These are phyloP conservation scores for Dipteronia dyeriana DNA, from an alignment of 345 rosid genomes.

Conservation along the genomic window DNA sequence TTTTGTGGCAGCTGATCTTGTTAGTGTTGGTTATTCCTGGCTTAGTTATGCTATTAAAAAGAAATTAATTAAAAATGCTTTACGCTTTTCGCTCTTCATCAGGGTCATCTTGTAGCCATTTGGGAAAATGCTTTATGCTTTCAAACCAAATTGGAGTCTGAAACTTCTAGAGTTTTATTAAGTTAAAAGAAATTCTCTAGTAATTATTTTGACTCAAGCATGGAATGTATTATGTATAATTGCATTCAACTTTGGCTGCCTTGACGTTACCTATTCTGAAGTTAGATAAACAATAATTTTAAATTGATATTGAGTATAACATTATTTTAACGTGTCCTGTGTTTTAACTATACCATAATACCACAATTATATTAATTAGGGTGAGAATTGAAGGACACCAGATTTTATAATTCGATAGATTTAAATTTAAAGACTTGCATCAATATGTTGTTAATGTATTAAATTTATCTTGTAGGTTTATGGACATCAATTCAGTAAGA, in stretches of 20 bases:
- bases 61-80: slow-evolving; percentile 54
- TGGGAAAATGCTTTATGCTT: too few species aligned
- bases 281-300: not conserved
- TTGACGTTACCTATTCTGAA: not conserved
- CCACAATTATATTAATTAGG: not conserved
- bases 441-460: not conserved
- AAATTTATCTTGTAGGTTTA: too few species aligned
- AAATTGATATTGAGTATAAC: not conserved
- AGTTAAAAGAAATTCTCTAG: too few species aligned
- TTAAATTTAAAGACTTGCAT: too few species aligned
- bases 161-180: too few species aligned
- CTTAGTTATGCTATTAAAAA: slow-evolving; percentile 61
- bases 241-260: too few species aligned
- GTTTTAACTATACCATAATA: not conserved
- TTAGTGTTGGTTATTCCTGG: slow-evolving; percentile 84
- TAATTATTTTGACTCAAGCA: too few species aligned
- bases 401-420: not conserved
- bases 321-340: not conserved
- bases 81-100: not conserved
- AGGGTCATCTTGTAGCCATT: too few species aligned
- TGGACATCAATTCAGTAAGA: too few species aligned
- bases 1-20: slow-evolving; percentile 64
- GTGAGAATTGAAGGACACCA: too few species aligned
- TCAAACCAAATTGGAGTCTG: too few species aligned
- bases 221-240: too few species aligned